phyloP scores from a whole-genome alignment of 768 basidiomycete species.

The Russula compacta region DNA sequence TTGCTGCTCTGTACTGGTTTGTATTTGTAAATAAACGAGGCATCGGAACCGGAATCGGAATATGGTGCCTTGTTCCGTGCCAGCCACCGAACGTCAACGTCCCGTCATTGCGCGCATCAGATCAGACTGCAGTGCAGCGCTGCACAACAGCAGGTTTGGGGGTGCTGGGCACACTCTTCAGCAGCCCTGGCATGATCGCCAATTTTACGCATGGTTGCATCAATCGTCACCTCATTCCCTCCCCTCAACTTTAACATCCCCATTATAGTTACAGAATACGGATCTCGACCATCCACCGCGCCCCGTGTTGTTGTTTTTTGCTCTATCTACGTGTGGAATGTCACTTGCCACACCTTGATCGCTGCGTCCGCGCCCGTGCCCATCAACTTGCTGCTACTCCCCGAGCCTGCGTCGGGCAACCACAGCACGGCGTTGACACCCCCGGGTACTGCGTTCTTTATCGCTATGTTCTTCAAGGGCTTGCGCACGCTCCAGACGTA shows the following conservation, averaged over 20 bases:
- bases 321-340: constrained; percentile 27
- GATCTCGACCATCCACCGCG: not conserved
- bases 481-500: constrained; percentile 77
- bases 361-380: constrained; percentile 79
- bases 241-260: no score
- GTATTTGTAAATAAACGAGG: not conserved
- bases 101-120: not conserved
- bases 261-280: not conserved
- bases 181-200: no score
- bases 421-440: constrained; percentile 79
- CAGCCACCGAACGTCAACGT: not conserved
- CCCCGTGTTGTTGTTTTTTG: no score
- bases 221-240: no score
- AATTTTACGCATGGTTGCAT: no score
- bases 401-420: constrained; percentile 38
- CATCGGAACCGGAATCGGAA: not conserved
- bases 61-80: not conserved
- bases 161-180: not conserved
- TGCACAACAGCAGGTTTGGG: not conserved
- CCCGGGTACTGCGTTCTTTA: constrained; percentile 81
- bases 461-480: constrained; percentile 63
- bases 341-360: constrained; percentile 63
- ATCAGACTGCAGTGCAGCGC: not conserved
- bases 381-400: constrained; percentile 36
- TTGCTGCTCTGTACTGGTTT: no score